These are phyloP conservation scores for Leccinum rimulosum DNA, from an alignment of 768 basidiomycete genomes.

Conservation along the genomic window DNA sequence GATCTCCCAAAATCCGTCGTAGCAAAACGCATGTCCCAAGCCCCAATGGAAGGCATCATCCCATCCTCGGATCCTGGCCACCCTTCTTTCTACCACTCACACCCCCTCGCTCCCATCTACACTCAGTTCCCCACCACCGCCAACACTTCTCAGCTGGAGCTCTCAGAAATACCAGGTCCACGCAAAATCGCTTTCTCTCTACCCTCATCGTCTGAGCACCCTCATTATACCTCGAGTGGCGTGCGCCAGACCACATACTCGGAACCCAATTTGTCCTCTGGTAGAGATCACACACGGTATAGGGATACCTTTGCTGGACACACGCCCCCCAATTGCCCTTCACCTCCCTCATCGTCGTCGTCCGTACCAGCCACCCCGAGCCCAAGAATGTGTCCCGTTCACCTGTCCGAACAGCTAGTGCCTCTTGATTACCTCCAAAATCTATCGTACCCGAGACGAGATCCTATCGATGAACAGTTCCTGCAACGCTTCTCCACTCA, in stretches of 20 bases:
- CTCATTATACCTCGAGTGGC: constrained; percentile 16
- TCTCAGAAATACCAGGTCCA: constrained; percentile 16
- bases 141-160: constrained; percentile 26
- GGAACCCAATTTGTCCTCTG: constrained; percentile 26
- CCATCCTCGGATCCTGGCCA: constrained; percentile 19
- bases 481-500: constrained; percentile 52
- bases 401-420: constrained; percentile 44
- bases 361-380: constrained; percentile 40
- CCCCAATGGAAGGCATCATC: constrained; percentile 31
- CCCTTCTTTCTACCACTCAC: constrained; percentile 22
- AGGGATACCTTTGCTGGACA: constrained; percentile 23
- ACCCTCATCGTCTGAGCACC: constrained; percentile 29
- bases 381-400: constrained; percentile 21
- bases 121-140: constrained; percentile 35
- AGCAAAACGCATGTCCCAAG: constrained; percentile 34
- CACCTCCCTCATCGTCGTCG: constrained; percentile 37
- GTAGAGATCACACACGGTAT: constrained; percentile 20
- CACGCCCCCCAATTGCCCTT: constrained; percentile 26
- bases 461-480: constrained; percentile 64
- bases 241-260: constrained; percentile 34
- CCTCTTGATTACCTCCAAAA: constrained; percentile 63
- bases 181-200: constrained; percentile 32
- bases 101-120: constrained; percentile 23
- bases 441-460: constrained; percentile 51
- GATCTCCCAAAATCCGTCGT: constrained; percentile 50